Evolutionary conservation across 495 filamentous ascomycete species (phyloP).

Genomic region (Neurospora sp.): DNA sequence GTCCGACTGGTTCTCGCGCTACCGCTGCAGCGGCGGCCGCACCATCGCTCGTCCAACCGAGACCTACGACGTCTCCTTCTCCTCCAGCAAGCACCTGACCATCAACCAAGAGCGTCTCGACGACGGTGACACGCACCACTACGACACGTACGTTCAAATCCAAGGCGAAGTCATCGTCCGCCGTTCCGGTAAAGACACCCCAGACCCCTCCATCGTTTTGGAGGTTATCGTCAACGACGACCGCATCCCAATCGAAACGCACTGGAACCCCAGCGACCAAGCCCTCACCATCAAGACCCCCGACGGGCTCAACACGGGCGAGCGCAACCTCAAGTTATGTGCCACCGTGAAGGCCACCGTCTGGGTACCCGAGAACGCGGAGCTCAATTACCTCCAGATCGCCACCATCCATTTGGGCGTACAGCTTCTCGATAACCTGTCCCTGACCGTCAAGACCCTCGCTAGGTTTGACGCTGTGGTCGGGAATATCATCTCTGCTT

Average conservation of each 20-base stretch:
- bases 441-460: slow-evolving; percentile 12
- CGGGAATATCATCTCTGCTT: slow-evolving; percentile 19
- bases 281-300: slow-evolving; percentile 24
- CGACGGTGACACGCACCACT: slow-evolving; percentile 6
- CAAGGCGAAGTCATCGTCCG: slow-evolving; percentile 32
- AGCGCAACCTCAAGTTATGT: slow-evolving; percentile 20
- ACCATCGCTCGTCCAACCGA: slow-evolving; percentile 20
- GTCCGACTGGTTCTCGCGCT: slow-evolving; percentile 5
- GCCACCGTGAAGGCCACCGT: slow-evolving; percentile 29
- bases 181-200: slow-evolving; percentile 10
- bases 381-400: slow-evolving; percentile 19
- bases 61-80: slow-evolving; percentile 22
- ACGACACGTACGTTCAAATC: slow-evolving; percentile 18
- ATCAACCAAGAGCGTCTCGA: slow-evolving; percentile 15
- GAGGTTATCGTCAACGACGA: slow-evolving; percentile 31
- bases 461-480: slow-evolving; percentile 14
- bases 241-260: slow-evolving; percentile 17
- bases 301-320: slow-evolving; percentile 13
- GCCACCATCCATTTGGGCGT: slow-evolving; percentile 28
- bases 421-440: slow-evolving; percentile 29
- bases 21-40: slow-evolving; percentile 17
- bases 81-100: slow-evolving; percentile 16
- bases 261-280: slow-evolving; percentile 21
- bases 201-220: slow-evolving; percentile 22
- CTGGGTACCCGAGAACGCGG: slow-evolving; percentile 28